These are phyloP conservation scores for Gliomastix tumulicola DNA, from an alignment of 2,329 filamentous ascomycete species.

Conservation along the genomic window DNA sequence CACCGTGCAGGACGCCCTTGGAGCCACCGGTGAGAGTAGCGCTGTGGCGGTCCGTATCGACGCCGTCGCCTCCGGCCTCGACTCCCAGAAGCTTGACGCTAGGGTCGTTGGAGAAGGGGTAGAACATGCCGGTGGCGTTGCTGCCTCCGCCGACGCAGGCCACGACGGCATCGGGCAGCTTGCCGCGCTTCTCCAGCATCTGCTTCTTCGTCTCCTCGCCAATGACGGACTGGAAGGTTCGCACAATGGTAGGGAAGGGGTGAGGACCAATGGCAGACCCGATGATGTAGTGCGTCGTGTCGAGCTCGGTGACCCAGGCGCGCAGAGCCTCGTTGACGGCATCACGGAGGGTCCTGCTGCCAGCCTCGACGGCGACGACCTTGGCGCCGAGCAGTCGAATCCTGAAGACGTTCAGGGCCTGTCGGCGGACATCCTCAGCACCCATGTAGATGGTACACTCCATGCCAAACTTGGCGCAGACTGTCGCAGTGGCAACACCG, in stretches of 20 bases:
- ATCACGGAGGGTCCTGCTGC: slow-evolving; percentile 74
- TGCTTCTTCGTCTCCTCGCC: slow-evolving; percentile 91
- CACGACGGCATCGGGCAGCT: slow-evolving; percentile 91
- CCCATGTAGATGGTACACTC: slow-evolving; percentile 98
- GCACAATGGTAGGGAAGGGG: slow-evolving; percentile 94
- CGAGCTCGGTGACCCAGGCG: slow-evolving; percentile 86
- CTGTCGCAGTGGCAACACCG: slow-evolving; percentile 93
- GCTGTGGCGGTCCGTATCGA: slow-evolving; percentile 79
- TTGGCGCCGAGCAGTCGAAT: slow-evolving; percentile 94
- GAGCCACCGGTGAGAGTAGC: slow-evolving; percentile 81
- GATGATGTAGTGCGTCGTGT: slow-evolving; percentile 97
- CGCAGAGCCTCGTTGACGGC: slow-evolving; percentile 94
- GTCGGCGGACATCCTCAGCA: slow-evolving; percentile 90
- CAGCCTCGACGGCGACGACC: slow-evolving; percentile 88
- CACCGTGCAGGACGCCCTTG: slow-evolving; percentile 92
- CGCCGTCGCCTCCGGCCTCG: slow-evolving; percentile 88
- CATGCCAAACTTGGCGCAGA: slow-evolving; percentile 98
- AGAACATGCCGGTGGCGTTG: slow-evolving; percentile 98
- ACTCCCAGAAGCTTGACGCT: slow-evolving; percentile 87
- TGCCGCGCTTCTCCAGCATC: slow-evolving; percentile 76
- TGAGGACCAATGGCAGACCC: slow-evolving; percentile 96
- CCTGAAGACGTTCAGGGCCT: slow-evolving; percentile 96
- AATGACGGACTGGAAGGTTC: slow-evolving; percentile 96
- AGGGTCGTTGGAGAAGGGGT: slow-evolving; percentile 81
- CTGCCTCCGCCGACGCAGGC: slow-evolving; percentile 94